phyloP scores from a whole-genome alignment of 2,329 filamentous ascomycete genomes.

The Teratosphaeriaceae sp. region DNA sequence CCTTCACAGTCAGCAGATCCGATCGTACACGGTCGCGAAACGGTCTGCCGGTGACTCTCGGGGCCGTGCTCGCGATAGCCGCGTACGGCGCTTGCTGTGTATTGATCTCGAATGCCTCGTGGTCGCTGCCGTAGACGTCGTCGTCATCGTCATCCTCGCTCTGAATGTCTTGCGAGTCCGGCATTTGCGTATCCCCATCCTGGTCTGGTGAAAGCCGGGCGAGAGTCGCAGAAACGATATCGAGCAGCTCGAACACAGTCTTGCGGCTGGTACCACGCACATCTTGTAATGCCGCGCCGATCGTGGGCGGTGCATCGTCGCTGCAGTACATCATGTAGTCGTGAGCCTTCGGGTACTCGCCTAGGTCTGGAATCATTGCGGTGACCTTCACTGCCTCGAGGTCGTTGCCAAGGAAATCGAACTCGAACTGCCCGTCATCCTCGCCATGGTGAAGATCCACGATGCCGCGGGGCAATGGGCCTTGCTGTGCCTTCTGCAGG shows the following conservation, averaged over 20 bases:
- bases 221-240: slow-evolving; percentile 38
- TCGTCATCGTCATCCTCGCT: slow-evolving; percentile 35
- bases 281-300: slow-evolving; percentile 38
- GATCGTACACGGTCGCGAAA: slow-evolving; percentile 23
- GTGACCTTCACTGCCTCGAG: slow-evolving; percentile 30
- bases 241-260: slow-evolving; percentile 44
- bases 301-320: slow-evolving; percentile 38
- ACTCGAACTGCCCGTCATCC: slow-evolving; percentile 65
- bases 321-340: slow-evolving; percentile 51
- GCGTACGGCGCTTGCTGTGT: slow-evolving; percentile 9
- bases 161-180: slow-evolving; percentile 31
- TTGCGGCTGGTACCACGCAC: slow-evolving; percentile 41
- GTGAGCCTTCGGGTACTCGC: slow-evolving; percentile 54
- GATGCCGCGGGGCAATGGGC: slow-evolving; percentile 43
- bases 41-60: slow-evolving; percentile 4
- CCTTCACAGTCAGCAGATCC: slow-evolving; percentile 57
- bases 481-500: slow-evolving; percentile 35
- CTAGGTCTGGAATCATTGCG: slow-evolving; percentile 44
- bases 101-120: slow-evolving; percentile 20
- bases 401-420: slow-evolving; percentile 41
- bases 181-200: slow-evolving; percentile 38
- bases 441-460: slow-evolving; percentile 53
- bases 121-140: slow-evolving; percentile 27
- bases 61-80: background rate
- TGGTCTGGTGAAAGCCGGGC: slow-evolving; percentile 26